Base-by-base conservation (phyloP, 228 moss, liverwort and hornwort genomes). In the Sphagnum fallax region DNA sequence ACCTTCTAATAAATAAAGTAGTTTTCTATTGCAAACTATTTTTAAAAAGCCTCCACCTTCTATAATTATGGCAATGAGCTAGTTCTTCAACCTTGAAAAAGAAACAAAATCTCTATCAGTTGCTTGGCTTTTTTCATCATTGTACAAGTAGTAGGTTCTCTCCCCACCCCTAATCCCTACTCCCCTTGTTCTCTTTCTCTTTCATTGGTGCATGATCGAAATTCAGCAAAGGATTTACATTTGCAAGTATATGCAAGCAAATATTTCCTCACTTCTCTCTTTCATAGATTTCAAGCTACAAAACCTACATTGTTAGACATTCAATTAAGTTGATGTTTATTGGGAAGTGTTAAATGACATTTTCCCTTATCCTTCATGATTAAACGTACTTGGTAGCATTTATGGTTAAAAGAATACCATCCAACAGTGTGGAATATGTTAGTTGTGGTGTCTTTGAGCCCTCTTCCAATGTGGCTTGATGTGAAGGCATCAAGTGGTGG, bases 41-140 rank as follows among this genome's bases (percentile, higher is more conserved):
- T 89, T 84, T 52, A 92, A 92, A 71, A 83, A 90, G 66, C 98
- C 98, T 48, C 98, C 98, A 60, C 94, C 98, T 60, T 71, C 98
- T 53, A 94, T 94, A 60, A 90, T 94, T 16, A 94, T 98, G 94
- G 98, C 98, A 67, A 90, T 98, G 48, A 94, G 98, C 12, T 94
- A 98, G 73, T 98, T 98, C 72, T 89, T 87, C 61, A 89, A 90
- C 70, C 80, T 92, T 49, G 84, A 87, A 72, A 78, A 89, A 66
- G 98, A 90, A 57, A 89, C 79, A 75, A 89, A 79, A 79, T 78
- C 67, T 48, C 78, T 98, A 75, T 92, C 92, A 57, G 83, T 94
- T 10, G 79, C 87, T 81, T 90, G 83, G 71, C 77, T 92, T 59
- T 62, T 92, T 16, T 84, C 89, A 61, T 84, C 98, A 58, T 80